Conservation (phyloP, 345 rosid species). For the Eucalyptus victrix region DNA sequence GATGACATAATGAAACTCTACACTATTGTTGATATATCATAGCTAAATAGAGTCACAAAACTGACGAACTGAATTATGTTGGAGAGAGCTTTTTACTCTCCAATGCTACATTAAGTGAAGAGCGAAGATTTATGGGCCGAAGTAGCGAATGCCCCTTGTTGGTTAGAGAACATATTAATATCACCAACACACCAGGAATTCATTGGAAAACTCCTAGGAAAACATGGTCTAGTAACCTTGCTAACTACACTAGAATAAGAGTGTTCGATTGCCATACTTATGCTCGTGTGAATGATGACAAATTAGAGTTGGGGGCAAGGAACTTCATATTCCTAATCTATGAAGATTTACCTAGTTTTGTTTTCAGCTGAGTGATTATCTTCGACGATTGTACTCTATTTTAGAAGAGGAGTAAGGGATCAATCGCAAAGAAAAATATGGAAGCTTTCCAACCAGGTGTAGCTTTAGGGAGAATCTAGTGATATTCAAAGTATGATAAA, state of each 20-base stretch:
- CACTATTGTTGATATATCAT: not conserved
- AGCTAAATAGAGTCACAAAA: not conserved
- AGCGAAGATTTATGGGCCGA: too few relatives aligned
- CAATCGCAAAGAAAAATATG: not conserved
- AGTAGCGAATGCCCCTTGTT: not conserved
- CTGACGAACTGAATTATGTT: too few relatives aligned
- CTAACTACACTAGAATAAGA: too few relatives aligned
- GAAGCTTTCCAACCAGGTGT: not conserved
- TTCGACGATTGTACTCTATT: not conserved
- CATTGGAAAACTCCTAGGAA: not conserved
- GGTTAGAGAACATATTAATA: too few relatives aligned
- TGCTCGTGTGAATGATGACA: not conserved
- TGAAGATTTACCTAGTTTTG: not conserved
- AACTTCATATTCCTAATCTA: not conserved
- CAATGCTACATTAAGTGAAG: not conserved
- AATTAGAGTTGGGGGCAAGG: not conserved
- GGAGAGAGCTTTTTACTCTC: not conserved
- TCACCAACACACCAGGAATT: not conserved
- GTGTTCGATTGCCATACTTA: not conserved
- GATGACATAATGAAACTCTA: not conserved
- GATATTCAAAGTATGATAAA: not conserved
- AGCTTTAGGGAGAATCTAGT: not conserved
- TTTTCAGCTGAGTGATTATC: too few relatives aligned
- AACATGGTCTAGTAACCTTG: not conserved
- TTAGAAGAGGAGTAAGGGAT: not conserved